Conservation (phyloP, 1,284 basidiomycete species). For the Gomphus bonarii region DNA sequence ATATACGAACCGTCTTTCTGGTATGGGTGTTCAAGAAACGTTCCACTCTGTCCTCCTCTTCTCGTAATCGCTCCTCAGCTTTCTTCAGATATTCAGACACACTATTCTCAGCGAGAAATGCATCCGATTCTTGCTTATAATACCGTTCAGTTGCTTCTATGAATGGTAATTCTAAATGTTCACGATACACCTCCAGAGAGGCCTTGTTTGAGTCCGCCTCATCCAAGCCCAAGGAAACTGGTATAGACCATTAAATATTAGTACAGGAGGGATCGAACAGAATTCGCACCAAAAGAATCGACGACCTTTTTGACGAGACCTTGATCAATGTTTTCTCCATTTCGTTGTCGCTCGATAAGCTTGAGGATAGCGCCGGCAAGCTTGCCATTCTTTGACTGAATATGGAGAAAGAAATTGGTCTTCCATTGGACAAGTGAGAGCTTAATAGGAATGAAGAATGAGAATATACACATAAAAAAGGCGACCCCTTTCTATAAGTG, state of each 20-base stretch:
- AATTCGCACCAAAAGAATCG: conserved; percentile 65
- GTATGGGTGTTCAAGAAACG: conserved; percentile 88
- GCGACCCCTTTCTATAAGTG: not conserved
- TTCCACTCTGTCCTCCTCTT: conserved; percentile 95
- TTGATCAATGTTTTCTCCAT: conserved; percentile 92
- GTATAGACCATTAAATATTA: not conserved
- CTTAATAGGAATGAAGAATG: conserved; percentile 28
- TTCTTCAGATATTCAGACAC: conserved; percentile 97
- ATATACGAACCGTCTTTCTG: conserved; percentile 48
- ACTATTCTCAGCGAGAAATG: conserved; percentile 83
- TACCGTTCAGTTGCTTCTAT: conserved; percentile 83
- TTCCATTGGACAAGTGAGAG: conserved; percentile 96
- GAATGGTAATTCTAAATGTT: conserved; percentile 87
- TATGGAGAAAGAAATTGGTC: conserved; percentile 79
- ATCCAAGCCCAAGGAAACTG: conserved; percentile 90
- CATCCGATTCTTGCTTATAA: conserved; percentile 86
- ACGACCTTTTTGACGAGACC: conserved; percentile 93
- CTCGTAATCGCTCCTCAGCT: conserved; percentile 84
- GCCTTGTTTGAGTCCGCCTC: conserved; percentile 85
- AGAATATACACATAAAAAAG: not conserved
- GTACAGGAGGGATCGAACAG: not conserved
- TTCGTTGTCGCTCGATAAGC: conserved; percentile 87
- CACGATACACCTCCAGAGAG: conserved; percentile 90
- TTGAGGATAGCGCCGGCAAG: conserved; percentile 84
- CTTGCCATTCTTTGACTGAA: conserved; percentile 74